Evolutionary conservation across 495 filamentous ascomycete species (phyloP), one percentile per base, ranked within the genome.

Genomic region (Podospora conica): DNA sequence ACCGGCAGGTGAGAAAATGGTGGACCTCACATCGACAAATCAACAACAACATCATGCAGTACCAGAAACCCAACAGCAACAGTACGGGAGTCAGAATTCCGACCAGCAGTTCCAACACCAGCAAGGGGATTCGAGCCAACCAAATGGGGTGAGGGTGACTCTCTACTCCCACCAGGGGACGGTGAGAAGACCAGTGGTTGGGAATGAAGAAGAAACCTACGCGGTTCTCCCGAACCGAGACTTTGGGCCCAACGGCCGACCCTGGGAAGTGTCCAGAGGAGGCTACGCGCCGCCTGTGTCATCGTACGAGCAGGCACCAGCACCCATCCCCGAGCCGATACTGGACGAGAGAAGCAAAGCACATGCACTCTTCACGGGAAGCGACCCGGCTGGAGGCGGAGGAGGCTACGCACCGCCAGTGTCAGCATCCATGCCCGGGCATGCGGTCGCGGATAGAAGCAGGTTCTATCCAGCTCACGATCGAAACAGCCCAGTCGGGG

Each of bases 11-110:
- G 40, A n/a, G 3, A 33, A 29, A 48, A 31, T 69, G 4, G 25
- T 71, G 9, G 67, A 71, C 28, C 61, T 71, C 48, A 65, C 67
- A 25, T 22, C n/a, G 15, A 57, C 64, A 7, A 18, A 48, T 48
- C 18, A 8, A 48, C 18, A 48, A 15, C 29, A 31, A 9, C 29
- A 31, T 6, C 8, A 10, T 10, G 28, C 28, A 29, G 28, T 9
- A 29, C 28, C 28, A 6, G 28, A 10, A 10, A 29, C 28, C 28
- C 28, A 29, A 29, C 28, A 29, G 3, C 33, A 40, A 40, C 33
- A 40, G 1, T 15, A 40, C 4, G 33, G 0, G 33, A 3, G 33
- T 4, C 2, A 12, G 12, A 40, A 40, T 40, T 0, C 33, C 6
- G 33, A 40, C 18, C 40, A 48, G 15, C 0, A 18, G 15, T 0